Evolutionary conservation across 2,329 filamentous ascomycete genomes (phyloP).

Genomic region (Alternaria novae-zelandiae): DNA sequence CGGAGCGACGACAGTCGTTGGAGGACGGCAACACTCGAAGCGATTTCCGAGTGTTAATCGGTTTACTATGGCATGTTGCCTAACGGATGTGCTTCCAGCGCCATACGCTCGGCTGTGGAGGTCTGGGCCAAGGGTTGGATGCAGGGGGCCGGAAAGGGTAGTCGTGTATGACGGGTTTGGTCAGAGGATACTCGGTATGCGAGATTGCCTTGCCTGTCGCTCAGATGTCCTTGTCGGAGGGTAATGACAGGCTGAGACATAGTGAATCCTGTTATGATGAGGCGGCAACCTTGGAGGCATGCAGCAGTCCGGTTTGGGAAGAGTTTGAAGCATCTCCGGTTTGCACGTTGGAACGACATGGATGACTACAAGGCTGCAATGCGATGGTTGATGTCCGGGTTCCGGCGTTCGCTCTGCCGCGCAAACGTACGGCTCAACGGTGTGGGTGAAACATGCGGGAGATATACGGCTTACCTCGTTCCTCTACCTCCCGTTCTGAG

Average conservation of each 20-base stretch:
- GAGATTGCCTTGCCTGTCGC: slow-evolving; percentile 5
- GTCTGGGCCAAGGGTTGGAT: slow-evolving; percentile 23
- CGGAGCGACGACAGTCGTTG: background rate
- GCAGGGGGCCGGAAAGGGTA: slow-evolving; percentile 26
- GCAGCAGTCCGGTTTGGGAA: slow-evolving; percentile 25
- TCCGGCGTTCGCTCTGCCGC: slow-evolving; percentile 16
- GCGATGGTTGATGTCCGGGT: slow-evolving; percentile 6
- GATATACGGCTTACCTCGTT: slow-evolving; percentile 61
- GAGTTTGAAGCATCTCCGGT: slow-evolving; percentile 23
- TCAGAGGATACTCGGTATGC: slow-evolving; percentile 2
- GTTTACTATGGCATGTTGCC: slow-evolving; percentile 11
- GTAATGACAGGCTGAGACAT: slow-evolving; percentile 31
- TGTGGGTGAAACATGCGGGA: slow-evolving; percentile 14
- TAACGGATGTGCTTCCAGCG: slow-evolving; percentile 11
- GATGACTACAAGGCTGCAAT: slow-evolving; percentile 15
- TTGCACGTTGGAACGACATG: slow-evolving; percentile 1
- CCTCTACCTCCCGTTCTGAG: slow-evolving; percentile 71
- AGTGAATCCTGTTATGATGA: slow-evolving; percentile 12
- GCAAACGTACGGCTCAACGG: slow-evolving; percentile 22
- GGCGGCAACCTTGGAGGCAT: slow-evolving; percentile 14
- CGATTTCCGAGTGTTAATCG: slow-evolving; percentile 8
- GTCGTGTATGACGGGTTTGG: slow-evolving; percentile 6
- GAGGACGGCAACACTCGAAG: slow-evolving; percentile 6
- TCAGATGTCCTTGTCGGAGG: slow-evolving; percentile 8
- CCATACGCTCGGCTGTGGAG: slow-evolving; percentile 5